Evolutionary conservation across 495 filamentous ascomycete species (phyloP).

Genomic region (Neurospora sp.): DNA sequence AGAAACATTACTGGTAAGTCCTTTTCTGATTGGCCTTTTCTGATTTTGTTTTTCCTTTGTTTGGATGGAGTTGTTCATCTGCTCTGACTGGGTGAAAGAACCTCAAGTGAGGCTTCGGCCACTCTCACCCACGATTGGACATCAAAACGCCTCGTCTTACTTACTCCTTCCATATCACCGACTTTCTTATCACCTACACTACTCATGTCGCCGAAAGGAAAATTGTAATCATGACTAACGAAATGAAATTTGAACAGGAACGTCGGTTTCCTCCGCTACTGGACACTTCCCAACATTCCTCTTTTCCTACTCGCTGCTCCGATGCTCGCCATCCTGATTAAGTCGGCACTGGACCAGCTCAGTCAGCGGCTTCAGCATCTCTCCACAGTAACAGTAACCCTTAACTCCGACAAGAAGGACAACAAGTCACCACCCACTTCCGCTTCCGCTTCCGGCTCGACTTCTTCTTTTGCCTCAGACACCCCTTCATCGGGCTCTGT

Average conservation of each 20-base stretch:
- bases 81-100: no score
- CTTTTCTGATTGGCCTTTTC: neutral
- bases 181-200: neutral
- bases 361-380: slow-evolving; percentile 1
- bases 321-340: slow-evolving; percentile 57
- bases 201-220: neutral
- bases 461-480: neutral
- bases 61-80: neutral
- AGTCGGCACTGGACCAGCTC: slow-evolving; percentile 46
- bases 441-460: neutral
- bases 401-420: neutral
- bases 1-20: slow-evolving; percentile 76
- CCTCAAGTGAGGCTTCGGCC: no score
- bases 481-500: neutral
- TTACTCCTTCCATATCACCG: neutral
- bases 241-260: slow-evolving; percentile 44
- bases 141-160: neutral
- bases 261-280: slow-evolving; percentile 80
- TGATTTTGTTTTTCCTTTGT: neutral
- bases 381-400: neutral
- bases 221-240: slow-evolving; percentile 2
- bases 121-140: neutral
- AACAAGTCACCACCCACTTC: neutral
- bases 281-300: slow-evolving; percentile 77
- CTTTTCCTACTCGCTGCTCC: slow-evolving; percentile 78